Evolutionary conservation across 2,329 filamentous ascomycete species (phyloP).

Genomic region (Ceratocystis ficicola): DNA sequence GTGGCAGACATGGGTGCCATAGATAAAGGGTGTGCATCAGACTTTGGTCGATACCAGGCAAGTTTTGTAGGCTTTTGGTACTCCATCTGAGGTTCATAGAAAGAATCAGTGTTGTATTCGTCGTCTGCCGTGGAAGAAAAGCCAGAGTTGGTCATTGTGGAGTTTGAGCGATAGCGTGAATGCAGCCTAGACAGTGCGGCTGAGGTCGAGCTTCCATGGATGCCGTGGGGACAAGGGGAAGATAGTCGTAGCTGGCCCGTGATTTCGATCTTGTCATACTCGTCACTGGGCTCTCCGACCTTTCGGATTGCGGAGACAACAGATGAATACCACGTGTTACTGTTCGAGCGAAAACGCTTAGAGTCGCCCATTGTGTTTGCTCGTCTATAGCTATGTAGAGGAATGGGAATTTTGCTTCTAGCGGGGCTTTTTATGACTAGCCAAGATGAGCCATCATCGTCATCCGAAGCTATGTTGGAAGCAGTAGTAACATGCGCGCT

Average conservation of each 20-base stretch:
- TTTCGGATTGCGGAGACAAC: slow-evolving; percentile 14
- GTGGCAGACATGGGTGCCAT: not conserved
- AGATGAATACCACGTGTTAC: slow-evolving; percentile 14
- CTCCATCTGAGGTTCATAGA: not conserved
- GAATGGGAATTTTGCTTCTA: not conserved
- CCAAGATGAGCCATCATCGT: not conserved
- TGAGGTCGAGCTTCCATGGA: not conserved
- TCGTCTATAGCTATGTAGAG: not conserved
- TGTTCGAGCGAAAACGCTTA: not conserved
- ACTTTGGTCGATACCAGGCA: not conserved
- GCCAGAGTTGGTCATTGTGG: not conserved
- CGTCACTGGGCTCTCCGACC: slow-evolving; percentile 4
- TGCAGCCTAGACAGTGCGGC: not conserved
- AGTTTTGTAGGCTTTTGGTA: slow-evolving; percentile 7
- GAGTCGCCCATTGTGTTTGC: slow-evolving; percentile 8
- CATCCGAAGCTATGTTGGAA: not conserved
- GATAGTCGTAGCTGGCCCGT: not conserved
- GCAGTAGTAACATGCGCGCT: not conserved
- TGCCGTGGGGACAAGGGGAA: not conserved
- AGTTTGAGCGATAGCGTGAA: not conserved
- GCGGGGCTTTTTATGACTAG: not conserved
- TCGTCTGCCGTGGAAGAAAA: slow-evolving; percentile 12
- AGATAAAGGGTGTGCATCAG: not conserved
- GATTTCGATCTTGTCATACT: not conserved
- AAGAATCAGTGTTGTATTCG: slow-evolving; percentile 5